A percentile compares a stretch with the other conserved stretches of the same genome.
Conservation (phyloP, 2,329 filamentous ascomycete species). For the Pezicula rhizophila region DNA sequence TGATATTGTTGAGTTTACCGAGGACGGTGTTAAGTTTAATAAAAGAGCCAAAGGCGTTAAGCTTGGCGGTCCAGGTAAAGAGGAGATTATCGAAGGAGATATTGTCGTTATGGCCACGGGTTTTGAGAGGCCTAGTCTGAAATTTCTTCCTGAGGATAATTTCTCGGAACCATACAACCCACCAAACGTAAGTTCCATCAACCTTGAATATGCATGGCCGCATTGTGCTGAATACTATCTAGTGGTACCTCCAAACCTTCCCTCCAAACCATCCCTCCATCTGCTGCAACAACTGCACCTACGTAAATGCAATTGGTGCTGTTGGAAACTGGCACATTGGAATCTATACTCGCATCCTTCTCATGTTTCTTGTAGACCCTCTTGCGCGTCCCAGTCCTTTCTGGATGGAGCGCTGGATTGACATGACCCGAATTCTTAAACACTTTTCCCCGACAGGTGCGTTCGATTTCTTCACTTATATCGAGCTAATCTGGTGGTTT, state of each 20-base stretch:
- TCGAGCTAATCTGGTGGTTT: constrained; percentile 83
- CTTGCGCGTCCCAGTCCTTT: constrained; percentile 63
- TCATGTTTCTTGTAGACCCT: constrained; percentile 82
- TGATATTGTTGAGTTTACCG: constrained; percentile 63
- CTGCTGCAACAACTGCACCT: constrained; percentile 79
- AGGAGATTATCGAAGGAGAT: constrained; percentile 63
- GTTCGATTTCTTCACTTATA: constrained; percentile 87
- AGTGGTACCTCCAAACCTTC: constrained; percentile 83
- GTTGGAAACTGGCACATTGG: constrained; percentile 87
- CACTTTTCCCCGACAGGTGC: constrained; percentile 62
- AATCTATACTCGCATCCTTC: constrained; percentile 77
- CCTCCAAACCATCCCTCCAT: constrained; percentile 68
- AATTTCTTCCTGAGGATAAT: constrained; percentile 67
- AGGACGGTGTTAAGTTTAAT: constrained; percentile 64
- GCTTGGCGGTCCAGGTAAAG: constrained; percentile 65
- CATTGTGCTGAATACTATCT: no score
- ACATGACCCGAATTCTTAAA: constrained; percentile 73
- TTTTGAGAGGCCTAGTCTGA: constrained; percentile 66
- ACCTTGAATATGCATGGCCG: no score
- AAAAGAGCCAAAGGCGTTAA: constrained; percentile 66
- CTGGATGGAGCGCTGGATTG: constrained; percentile 83
- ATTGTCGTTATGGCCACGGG: constrained; percentile 81
- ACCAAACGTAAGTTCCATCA: constrained; percentile 45
- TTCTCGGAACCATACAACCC: constrained; percentile 70
- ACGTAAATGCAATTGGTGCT: constrained; percentile 72